Evolutionary conservation across 805 yeast species (phyloP).

Genomic region (Huiozyma sinensis): DNA sequence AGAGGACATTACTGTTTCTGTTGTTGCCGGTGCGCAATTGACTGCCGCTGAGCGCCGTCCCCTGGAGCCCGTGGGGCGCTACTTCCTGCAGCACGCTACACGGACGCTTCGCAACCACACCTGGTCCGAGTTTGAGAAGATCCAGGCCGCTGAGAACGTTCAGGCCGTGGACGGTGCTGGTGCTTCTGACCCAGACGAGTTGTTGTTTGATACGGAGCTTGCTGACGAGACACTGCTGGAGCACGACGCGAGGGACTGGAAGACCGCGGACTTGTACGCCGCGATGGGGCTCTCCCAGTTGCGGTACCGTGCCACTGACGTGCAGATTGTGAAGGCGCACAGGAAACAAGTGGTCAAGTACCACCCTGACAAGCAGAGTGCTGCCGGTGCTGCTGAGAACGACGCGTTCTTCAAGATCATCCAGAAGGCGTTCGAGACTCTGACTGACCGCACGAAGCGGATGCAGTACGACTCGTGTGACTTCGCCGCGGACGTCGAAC

Average conservation of each 20-base stretch:
- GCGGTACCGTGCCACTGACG: constrained; percentile 85
- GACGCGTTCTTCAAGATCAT: constrained; percentile 97
- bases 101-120: constrained; percentile 94
- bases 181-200: constrained; percentile 43
- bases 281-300: constrained; percentile 88
- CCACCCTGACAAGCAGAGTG: constrained; percentile 97
- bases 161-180: constrained; percentile 51
- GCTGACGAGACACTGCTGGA: constrained; percentile 71
- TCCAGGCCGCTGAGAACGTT: constrained; percentile 86
- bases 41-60: constrained; percentile 64
- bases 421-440: constrained; percentile 89
- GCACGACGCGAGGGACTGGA: constrained; percentile 98
- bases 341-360: constrained; percentile 92
- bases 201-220: constrained; percentile 39
- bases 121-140: constrained; percentile 93
- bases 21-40: constrained; percentile 40
- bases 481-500: constrained; percentile 69
- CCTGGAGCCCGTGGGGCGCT: constrained; percentile 94
- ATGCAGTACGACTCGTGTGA: constrained; percentile 95
- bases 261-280: constrained; percentile 88
- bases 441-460: constrained; percentile 78
- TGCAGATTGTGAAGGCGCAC: constrained; percentile 92
- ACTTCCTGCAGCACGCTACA: constrained; percentile 91
- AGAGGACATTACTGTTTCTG: constrained; percentile 41
- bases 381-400: constrained; percentile 71